Base-by-base conservation (phyloP, 2,329 filamentous ascomycete genomes). In the Zelopaecilomyces penicillatus region DNA sequence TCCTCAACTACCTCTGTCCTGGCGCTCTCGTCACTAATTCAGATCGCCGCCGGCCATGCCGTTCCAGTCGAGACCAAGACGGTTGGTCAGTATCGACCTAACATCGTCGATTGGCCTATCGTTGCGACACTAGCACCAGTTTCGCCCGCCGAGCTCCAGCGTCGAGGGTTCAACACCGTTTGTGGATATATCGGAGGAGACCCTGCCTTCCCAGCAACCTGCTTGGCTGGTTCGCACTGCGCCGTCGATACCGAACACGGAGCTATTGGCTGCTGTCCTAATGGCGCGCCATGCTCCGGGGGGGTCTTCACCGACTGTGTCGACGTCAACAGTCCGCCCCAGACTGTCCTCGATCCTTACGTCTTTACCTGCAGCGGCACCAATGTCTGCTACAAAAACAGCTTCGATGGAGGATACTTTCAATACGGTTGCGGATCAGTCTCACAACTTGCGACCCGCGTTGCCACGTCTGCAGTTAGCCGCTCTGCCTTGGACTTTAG, bases 291-390 rank as follows among this genome's bases (percentile, higher is more conserved):
- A 5, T 81, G 77, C 57, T 74, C 71, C 2, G 63, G 66, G 4
- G 77, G 77, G 43, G 70, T 81, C 34, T 81, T 70, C 56, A 81
- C 76, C 3, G 69, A 66, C 34, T 81, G 77, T 47, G 73, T 78
- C 36, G 77, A 81, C 53, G 54, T 55, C 41, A 72, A 70, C 52
- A 76, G 69, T 44, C 64, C 63, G 4, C 62, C 69, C 2, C 73
- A 76, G 54, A 72, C 68, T 3, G 71, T 68, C 44, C 62, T 70
- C 43, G 70, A 81, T 50, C 76, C 76, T 0, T 79, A 78, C 48
- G 63, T 80, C 30, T 80, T 65, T 53, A 78, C 75, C 7, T 81
- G 77, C 57, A 50, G 57, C n/a, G 72, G 68, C 4, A 60, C 62
- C 40, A 54, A 73, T 38, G 68, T 76, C 11, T 80, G 77, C 54